Evolutionary conservation across 148 eudicot genomes (phyloP).

Genomic region (Fallopia convolvulus): DNA sequence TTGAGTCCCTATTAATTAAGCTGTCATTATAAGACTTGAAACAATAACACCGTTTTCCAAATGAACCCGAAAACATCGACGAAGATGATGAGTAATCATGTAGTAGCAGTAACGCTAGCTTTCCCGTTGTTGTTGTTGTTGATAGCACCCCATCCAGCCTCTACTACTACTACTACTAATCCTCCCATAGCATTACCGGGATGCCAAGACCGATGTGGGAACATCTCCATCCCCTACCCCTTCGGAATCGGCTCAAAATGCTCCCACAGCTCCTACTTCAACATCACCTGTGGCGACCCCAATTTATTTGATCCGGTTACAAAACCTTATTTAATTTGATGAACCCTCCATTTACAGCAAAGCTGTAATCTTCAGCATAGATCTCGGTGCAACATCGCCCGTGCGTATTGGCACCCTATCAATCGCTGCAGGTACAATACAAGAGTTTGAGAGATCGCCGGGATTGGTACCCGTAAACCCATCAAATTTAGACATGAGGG

Average conservation of each 20-base stretch:
- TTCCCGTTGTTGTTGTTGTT: not conserved
- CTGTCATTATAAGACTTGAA: too few relatives aligned
- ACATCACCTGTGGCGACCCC: not conserved
- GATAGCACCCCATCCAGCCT: too few relatives aligned
- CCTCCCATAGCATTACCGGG: not conserved
- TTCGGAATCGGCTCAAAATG: constrained; percentile 7
- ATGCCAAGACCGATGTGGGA: not conserved
- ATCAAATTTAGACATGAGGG: not conserved
- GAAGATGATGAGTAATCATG: not conserved
- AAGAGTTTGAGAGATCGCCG: too few relatives aligned
- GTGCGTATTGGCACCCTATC: not conserved
- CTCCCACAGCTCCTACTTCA: not conserved
- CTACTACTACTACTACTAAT: not conserved
- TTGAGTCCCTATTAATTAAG: too few relatives aligned
- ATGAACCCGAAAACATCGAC: too few relatives aligned
- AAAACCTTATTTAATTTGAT: not conserved
- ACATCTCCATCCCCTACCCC: constrained; percentile 2
- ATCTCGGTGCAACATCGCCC: not conserved
- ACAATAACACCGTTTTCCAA: too few relatives aligned
- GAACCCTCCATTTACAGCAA: not conserved
- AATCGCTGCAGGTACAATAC: not conserved
- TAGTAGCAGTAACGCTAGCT: not conserved
- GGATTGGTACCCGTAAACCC: too few relatives aligned
- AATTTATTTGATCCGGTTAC: not conserved
- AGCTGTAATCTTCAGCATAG: not conserved